phyloP scores from a whole-genome alignment of 2,329 filamentous ascomycete genomes.

The Diplodia sapinea region DNA sequence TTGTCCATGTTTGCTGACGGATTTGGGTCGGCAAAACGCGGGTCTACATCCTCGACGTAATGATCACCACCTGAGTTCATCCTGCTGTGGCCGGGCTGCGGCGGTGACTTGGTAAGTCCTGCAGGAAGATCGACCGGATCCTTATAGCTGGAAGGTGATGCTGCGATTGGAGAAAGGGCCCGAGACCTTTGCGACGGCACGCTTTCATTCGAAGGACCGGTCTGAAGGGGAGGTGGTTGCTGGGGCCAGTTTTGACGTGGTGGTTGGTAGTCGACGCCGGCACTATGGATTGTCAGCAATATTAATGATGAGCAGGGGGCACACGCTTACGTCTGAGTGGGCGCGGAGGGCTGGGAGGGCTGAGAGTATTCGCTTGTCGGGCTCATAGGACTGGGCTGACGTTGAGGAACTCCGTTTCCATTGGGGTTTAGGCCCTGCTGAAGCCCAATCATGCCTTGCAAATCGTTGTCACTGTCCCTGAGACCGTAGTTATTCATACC shows the following conservation, averaged over 20 bases:
- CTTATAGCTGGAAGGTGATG: conserved; percentile 38
- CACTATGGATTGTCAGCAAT: conserved; percentile 34
- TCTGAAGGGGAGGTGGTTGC: conserved; percentile 30
- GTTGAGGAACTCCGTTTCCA: conserved; percentile 36
- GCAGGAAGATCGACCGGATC: conserved; percentile 43
- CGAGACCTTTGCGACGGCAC: conserved; percentile 35
- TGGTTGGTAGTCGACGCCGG: conserved; percentile 51
- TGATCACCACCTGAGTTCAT: conserved; percentile 42
- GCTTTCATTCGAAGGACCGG: conserved; percentile 21
- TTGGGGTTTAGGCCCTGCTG: conserved; percentile 58
- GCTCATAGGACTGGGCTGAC: conserved; percentile 67
- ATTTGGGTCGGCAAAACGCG: conserved; percentile 71
- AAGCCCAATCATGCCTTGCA: conserved; percentile 74
- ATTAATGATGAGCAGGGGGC: not conserved
- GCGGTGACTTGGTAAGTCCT: conserved; percentile 40
- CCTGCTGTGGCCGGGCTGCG: conserved; percentile 30
- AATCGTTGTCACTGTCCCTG: conserved; percentile 71
- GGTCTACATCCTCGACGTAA: conserved; percentile 95
- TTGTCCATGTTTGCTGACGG: conserved; percentile 8
- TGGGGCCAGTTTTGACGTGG: conserved; percentile 53
- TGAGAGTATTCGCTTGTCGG: conserved; percentile 51
- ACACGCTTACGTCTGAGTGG: conserved; percentile 59
- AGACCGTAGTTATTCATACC: conserved; percentile 47
- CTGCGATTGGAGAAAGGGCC: conserved; percentile 48
- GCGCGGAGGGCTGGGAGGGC: conserved; percentile 60